Conservation (phyloP, 805 yeast species). For the Saturnispora galanensis region DNA sequence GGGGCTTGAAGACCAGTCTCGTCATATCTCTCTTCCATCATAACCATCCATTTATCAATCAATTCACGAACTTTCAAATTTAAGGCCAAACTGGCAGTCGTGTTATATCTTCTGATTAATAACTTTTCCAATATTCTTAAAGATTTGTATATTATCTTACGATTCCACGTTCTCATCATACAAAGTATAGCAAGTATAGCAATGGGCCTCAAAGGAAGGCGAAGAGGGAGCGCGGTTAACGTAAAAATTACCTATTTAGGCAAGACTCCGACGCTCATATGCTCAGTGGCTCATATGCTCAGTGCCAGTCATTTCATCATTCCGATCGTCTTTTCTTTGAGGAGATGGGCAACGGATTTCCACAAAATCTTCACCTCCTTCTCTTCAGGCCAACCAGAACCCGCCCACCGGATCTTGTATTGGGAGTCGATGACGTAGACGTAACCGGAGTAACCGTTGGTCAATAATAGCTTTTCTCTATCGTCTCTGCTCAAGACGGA, state of each 20-base stretch:
- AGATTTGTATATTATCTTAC: background rate
- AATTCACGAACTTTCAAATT: background rate
- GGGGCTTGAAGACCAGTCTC: too few species aligned
- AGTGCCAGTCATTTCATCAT: slow-evolving; percentile 3
- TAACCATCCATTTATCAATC: background rate
- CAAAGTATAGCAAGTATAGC: background rate
- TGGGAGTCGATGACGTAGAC: slow-evolving; percentile 66
- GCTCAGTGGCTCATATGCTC: background rate
- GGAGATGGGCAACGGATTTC: slow-evolving; percentile 54
- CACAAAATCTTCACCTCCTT: slow-evolving; percentile 55
- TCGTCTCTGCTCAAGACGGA: slow-evolving; percentile 45
- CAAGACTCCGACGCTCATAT: too few species aligned
- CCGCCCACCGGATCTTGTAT: slow-evolving; percentile 82
- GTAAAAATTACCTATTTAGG: too few species aligned
- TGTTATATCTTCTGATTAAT: background rate
- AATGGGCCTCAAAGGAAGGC: background rate
- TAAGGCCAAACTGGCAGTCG: background rate
- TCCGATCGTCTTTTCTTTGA: slow-evolving; percentile 31
- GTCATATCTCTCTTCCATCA: background rate
- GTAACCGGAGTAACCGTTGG: slow-evolving; percentile 76
- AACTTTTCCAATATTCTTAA: background rate
- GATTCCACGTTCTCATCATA: background rate
- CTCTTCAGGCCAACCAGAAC: slow-evolving; percentile 70
- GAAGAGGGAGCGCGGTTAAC: too few species aligned
- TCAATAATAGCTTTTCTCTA: slow-evolving; percentile 51